Evolutionary conservation across 192 early-diverging fungal genomes (phyloP).

Genomic region (Entrophospora sp.): DNA sequence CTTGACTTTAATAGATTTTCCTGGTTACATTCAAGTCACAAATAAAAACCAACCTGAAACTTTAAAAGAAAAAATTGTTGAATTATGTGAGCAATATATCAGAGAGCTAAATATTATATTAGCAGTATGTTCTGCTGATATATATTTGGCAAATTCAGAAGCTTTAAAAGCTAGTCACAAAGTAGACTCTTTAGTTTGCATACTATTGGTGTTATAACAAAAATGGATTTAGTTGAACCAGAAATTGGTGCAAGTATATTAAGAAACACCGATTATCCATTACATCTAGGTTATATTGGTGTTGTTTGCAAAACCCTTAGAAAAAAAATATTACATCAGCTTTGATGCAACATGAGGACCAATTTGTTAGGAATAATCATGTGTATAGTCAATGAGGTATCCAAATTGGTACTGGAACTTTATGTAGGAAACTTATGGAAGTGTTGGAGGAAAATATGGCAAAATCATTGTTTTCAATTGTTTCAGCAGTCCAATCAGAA

Average conservation of each 20-base stretch:
- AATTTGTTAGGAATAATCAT: constrained; percentile 43
- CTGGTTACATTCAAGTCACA: constrained; percentile 81
- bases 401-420: constrained; percentile 74
- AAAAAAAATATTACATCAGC: constrained; percentile 42
- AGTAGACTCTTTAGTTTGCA: constrained; percentile 66
- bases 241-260: constrained; percentile 69
- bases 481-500: constrained; percentile 90
- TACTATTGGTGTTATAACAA: constrained; percentile 81
- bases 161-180: constrained; percentile 70
- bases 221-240: constrained; percentile 83
- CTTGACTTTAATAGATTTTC: constrained; percentile 73
- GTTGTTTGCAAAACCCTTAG: constrained; percentile 75
- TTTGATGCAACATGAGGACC: constrained; percentile 45
- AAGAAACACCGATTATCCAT: constrained; percentile 84
- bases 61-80: constrained; percentile 71
- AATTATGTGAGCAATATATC: constrained; percentile 76
- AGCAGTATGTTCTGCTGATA: constrained; percentile 77
- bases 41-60: constrained; percentile 72
- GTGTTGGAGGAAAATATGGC: constrained; percentile 92
- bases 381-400: constrained; percentile 56
- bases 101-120: constrained; percentile 75
- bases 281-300: constrained; percentile 93
- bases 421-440: constrained; percentile 80
- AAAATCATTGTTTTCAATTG: constrained; percentile 66
- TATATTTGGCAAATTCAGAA: constrained; percentile 80